These are phyloP conservation scores for Pyricularia grisea DNA, from an alignment of 2,329 filamentous ascomycete species.

Conservation along the genomic window DNA sequence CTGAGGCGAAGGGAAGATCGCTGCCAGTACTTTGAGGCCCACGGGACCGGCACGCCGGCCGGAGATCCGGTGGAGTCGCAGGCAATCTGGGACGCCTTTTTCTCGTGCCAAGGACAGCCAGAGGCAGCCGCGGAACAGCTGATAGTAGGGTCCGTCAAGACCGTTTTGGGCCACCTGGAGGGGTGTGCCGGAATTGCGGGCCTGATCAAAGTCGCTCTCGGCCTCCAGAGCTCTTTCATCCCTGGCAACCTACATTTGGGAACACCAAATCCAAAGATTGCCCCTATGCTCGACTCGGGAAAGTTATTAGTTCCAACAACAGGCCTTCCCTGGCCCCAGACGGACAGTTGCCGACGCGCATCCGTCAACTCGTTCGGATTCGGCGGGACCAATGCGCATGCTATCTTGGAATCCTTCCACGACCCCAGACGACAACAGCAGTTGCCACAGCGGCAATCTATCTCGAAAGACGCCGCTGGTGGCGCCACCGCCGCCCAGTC, in stretches of 20 bases:
- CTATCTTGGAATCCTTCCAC: constrained; percentile 11
- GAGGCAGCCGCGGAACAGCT: neutral
- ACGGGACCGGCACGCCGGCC: constrained; percentile 25
- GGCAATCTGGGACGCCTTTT: constrained; percentile 26
- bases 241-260: constrained; percentile 18
- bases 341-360: constrained; percentile 11
- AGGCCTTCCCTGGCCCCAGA: constrained; percentile 5
- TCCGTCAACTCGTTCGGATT: constrained; percentile 13
- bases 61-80: constrained; percentile 38
- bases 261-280: constrained; percentile 16
- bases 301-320: constrained; percentile 13
- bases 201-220: constrained; percentile 32
- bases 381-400: constrained; percentile 12
- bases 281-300: constrained; percentile 11
- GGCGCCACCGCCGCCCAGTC: constrained; percentile 19
- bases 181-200: constrained; percentile 38
- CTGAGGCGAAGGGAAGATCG: constrained; percentile 18
- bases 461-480: constrained; percentile 19
- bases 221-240: constrained; percentile 20
- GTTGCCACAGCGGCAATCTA: too few species aligned
- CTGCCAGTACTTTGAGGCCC: constrained; percentile 32
- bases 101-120: neutral
- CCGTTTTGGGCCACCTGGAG: constrained; percentile 38
- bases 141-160: constrained; percentile 20
- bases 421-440: too few species aligned